Conservation (phyloP, 2,329 filamentous ascomycete genomes). For the Trichoderma guizhouense region DNA sequence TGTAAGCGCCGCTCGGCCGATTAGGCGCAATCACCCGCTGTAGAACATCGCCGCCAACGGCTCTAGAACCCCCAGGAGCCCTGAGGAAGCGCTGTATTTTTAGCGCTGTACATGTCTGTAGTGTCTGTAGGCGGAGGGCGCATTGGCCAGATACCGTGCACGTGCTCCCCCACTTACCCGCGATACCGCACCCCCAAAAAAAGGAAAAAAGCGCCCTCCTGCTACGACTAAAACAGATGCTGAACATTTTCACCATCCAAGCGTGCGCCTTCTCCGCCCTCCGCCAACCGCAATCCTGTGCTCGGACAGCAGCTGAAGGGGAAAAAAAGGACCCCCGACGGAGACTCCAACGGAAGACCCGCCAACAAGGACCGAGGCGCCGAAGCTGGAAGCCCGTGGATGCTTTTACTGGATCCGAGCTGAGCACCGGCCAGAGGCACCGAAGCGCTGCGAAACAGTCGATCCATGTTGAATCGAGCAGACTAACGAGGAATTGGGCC, state of each 20-base stretch:
- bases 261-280: slow-evolving; percentile 14
- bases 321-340: not conserved
- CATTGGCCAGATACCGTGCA: not conserved
- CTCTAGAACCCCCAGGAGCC: not conserved
- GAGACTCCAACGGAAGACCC: slow-evolving; percentile 9
- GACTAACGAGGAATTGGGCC: not conserved
- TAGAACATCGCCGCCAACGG: not conserved
- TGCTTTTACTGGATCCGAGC: not conserved
- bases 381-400: not conserved
- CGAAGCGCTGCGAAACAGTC: not conserved
- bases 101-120: not conserved
- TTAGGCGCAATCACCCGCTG: not conserved
- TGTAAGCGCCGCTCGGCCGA: not conserved
- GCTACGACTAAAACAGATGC: slow-evolving; percentile 5
- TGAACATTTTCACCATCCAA: slow-evolving; percentile 5
- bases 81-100: not conserved
- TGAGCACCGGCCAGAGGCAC: not conserved
- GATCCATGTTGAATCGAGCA: not conserved
- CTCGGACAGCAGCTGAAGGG: not conserved
- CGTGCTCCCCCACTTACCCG: slow-evolving; percentile 5
- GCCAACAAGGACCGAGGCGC: slow-evolving; percentile 1
- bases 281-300: slow-evolving; percentile 12
- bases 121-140: slow-evolving; percentile 7
- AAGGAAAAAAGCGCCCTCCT: slow-evolving; percentile 10
- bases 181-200: not conserved